Base-by-base conservation (phyloP, 106 monocot species). In the Narthecium ossifragum region DNA sequence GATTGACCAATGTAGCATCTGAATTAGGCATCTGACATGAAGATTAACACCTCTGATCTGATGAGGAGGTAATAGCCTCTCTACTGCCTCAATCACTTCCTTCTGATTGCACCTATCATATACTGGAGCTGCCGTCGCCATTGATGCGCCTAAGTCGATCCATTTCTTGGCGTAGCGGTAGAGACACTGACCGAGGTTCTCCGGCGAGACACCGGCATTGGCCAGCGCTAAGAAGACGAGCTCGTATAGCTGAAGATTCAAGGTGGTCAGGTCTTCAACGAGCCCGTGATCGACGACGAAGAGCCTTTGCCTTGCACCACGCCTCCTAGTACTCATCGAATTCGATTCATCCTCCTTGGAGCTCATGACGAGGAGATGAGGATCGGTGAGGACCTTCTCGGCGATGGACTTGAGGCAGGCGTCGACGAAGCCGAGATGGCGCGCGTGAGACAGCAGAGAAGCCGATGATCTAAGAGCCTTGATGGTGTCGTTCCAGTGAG, bases 401-500 rank as follows among this genome's bases (percentile, higher is more conserved):
- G 70, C 15, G 53, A 75, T 58, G 36, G 70, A 70, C 21, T 51
- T 14, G 33, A 80, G 61, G 55, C 52, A 62, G 36, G 57, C 61
- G 7, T 61, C 45, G 8, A 71, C 17, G 31, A 80, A 28, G 61
- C 70, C 74, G 32, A 71, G 60, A 8, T 41, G n/a, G 18, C 12
- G 26, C 0, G 80, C 61, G 25, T 24, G 24, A 17, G 61, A 52
- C 7, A 75, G 24, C 4, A 67, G 21, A 18, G 66, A 55, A 20
- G 29, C 56, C 51, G 55, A 22, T 25, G 51, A 11, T n/a, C 30
- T 47, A 37, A 75, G 26, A 15, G 70, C 70, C 30, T 37, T 31
- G 51, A 80, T 21, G 61, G 80, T 75, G 31, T 70, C 55, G 53
- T 71, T 75, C 80, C 80, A 80, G 55, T 67, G 26, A 7, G 70